Conservation (phyloP, 768 basidiomycete species). For the Lactarius pseudohatsudake region DNA sequence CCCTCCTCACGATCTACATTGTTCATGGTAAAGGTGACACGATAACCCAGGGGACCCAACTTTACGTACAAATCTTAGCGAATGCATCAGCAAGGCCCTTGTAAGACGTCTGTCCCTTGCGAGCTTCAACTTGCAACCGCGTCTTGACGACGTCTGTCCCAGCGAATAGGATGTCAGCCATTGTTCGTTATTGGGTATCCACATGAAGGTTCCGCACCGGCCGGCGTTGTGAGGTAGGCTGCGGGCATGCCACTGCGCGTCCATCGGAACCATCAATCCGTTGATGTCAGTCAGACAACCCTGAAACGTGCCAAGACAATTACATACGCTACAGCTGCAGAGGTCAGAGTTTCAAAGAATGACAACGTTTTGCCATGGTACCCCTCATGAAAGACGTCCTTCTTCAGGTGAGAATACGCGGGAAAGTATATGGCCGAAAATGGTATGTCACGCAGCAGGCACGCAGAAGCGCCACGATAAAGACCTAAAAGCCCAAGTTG, state of each 20-base stretch:
- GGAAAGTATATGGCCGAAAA: conserved; percentile 95
- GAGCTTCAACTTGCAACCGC: conserved; percentile 88
- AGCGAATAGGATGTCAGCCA: conserved; percentile 22
- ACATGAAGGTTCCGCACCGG: conserved; percentile 50
- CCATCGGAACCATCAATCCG: conserved; percentile 24
- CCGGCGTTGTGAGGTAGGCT: conserved; percentile 89
- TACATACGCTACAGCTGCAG: conserved; percentile 81
- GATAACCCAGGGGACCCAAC: not conserved
- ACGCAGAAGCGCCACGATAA: conserved; percentile 92
- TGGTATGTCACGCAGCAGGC: conserved; percentile 92
- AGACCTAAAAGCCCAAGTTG: conserved; percentile 90
- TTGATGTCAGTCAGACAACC: conserved; percentile 16
- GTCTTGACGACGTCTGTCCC: conserved; percentile 93
- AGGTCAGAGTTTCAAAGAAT: conserved; percentile 83
- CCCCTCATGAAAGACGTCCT: conserved; percentile 93
- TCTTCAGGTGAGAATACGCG: conserved; percentile 86
- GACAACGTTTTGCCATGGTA: conserved; percentile 91
- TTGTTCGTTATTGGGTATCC: conserved; percentile 11
- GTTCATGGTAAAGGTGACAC: not conserved
- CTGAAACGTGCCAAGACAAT: conserved; percentile 8
- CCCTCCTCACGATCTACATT: conserved; percentile 80
- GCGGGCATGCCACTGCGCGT: conserved; percentile 90
- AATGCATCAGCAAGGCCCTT: conserved; percentile 89
- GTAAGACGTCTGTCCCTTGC: conserved; percentile 88
- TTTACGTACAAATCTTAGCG: conserved; percentile 77